Conservation (phyloP, 805 yeast genomes). For the Cyberlindnera sargentensis region DNA sequence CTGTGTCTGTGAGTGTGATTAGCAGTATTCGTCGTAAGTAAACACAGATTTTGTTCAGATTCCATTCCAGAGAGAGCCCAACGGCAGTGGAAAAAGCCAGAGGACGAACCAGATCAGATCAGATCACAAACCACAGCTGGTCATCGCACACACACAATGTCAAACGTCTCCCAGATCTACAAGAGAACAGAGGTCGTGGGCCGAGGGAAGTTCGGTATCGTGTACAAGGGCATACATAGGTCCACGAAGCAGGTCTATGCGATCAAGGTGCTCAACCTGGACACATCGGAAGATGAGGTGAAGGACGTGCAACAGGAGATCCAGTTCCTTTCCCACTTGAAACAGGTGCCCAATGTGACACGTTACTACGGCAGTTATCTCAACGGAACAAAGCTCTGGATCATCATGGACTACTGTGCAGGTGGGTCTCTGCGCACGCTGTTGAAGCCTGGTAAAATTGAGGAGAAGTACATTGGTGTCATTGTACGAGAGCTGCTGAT, state of each 20-base stretch:
- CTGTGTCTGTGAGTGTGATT: too few relatives aligned
- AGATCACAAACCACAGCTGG: too few relatives aligned
- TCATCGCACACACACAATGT: too few relatives aligned
- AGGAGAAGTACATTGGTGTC: conserved; percentile 79
- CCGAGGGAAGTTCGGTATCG: conserved; percentile 94
- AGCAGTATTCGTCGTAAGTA: too few relatives aligned
- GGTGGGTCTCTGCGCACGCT: conserved; percentile 82
- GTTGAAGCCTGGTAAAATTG: conserved; percentile 78
- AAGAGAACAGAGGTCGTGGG: conserved; percentile 89
- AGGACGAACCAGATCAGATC: too few relatives aligned
- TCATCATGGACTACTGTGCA: conserved; percentile 94
- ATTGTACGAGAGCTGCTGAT: conserved; percentile 73
- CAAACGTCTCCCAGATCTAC: conserved; percentile 35
- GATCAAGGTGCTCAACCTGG: conserved; percentile 85
- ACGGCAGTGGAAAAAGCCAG: too few relatives aligned
- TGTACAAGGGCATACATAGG: conserved; percentile 74
- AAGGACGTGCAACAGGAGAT: conserved; percentile 92
- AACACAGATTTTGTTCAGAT: too few relatives aligned
- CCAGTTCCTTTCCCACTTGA: conserved; percentile 74
- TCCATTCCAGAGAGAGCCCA: too few relatives aligned
- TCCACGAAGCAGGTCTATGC: conserved; percentile 79
- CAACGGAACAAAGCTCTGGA: conserved; percentile 90
- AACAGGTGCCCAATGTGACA: conserved; percentile 85
- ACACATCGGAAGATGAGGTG: conserved; percentile 90
- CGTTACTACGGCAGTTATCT: conserved; percentile 86